Conservation (phyloP, 1,284 basidiomycete species). For the Agroathelia rolfsii region DNA sequence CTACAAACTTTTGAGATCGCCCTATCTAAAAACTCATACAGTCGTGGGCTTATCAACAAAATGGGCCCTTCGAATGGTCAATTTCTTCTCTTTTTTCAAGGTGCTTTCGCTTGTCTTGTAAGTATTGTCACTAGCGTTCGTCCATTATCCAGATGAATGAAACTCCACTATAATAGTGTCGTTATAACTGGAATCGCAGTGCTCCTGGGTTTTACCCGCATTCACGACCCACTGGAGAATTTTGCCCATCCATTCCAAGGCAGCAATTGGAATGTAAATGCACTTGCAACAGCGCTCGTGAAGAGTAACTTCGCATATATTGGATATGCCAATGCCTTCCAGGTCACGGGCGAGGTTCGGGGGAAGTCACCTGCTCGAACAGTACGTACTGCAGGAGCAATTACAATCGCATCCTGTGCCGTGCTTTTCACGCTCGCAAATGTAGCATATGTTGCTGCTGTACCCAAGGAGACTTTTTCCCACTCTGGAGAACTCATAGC, state of each 20-base stretch:
- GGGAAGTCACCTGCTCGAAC: constrained; percentile 28
- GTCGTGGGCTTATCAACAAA: constrained; percentile 21
- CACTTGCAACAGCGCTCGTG: constrained; percentile 33
- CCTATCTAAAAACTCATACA: constrained; percentile 7
- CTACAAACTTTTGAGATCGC: not conserved
- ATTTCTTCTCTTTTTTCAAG: constrained; percentile 19
- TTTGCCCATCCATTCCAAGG: constrained; percentile 39
- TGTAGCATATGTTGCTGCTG: constrained; percentile 26
- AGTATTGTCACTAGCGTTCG: constrained; percentile 4
- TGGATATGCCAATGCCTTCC: constrained; percentile 36
- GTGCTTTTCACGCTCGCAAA: constrained; percentile 38
- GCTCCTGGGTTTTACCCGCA: constrained; percentile 33
- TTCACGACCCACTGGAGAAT: constrained; percentile 36
- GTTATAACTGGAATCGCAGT: constrained; percentile 37
- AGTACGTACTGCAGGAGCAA: constrained; percentile 31
- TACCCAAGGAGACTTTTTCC: constrained; percentile 34
- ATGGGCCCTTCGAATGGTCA: constrained; percentile 20
- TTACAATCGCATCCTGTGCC: constrained; percentile 31
- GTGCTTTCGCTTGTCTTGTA: constrained; percentile 19
- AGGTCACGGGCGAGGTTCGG: constrained; percentile 34
- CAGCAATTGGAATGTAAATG: constrained; percentile 29
- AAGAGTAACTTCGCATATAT: constrained; percentile 36
- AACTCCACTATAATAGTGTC: constrained; percentile 22
- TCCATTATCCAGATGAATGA: constrained; percentile 1
- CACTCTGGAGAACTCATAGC: constrained; percentile 35